A percentile compares a stretch with the other conserved stretches of the same genome.
Evolutionary conservation across 805 yeast species (phyloP).

Genomic region (Saccharomycopsis sp.): DNA sequence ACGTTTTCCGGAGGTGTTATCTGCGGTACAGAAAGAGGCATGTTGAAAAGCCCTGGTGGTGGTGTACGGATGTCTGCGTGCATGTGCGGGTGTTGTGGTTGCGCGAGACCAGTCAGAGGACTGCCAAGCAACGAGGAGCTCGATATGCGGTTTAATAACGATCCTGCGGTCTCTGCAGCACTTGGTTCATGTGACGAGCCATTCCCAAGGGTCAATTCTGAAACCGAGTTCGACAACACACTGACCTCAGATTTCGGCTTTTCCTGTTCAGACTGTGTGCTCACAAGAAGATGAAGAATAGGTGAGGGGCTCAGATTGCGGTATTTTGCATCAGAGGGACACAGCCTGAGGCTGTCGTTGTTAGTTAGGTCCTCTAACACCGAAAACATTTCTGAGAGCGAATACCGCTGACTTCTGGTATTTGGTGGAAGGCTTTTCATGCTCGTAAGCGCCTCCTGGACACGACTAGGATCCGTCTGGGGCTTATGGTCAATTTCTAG

Average conservation of each 20-base stretch:
- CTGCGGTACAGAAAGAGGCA: constrained; percentile 10
- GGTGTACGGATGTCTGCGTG: background rate
- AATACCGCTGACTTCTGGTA: constrained; percentile 38
- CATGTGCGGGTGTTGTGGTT: constrained; percentile 18
- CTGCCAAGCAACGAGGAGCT: background rate
- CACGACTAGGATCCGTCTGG: background rate
- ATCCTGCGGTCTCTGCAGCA: constrained; percentile 9
- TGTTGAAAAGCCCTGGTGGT: constrained; percentile 18
- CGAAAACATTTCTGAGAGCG: constrained; percentile 46
- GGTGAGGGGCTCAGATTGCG: constrained; percentile 28
- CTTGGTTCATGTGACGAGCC: constrained; percentile 18
- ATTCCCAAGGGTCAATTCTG: constrained; percentile 11
- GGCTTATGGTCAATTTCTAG: background rate
- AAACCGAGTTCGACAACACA: background rate
- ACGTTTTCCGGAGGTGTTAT: constrained; percentile 36
- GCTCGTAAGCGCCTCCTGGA: constrained; percentile 7
- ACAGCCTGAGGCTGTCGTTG: constrained; percentile 26
- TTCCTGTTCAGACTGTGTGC: constrained; percentile 3
- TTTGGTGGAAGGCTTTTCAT: constrained; percentile 30
- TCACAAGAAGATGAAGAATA: constrained; percentile 21
- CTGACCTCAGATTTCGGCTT: background rate
- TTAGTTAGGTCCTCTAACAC: constrained; percentile 41
- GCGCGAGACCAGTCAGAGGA: constrained; percentile 11
- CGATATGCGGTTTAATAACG: constrained; percentile 10
- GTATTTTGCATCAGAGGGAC: constrained; percentile 28